A percentile compares a stretch with the other conserved stretches of the same genome.
These are phyloP conservation scores for Rhizopogon vulgaris DNA, from an alignment of 768 basidiomycete genomes.

Conservation along the genomic window DNA sequence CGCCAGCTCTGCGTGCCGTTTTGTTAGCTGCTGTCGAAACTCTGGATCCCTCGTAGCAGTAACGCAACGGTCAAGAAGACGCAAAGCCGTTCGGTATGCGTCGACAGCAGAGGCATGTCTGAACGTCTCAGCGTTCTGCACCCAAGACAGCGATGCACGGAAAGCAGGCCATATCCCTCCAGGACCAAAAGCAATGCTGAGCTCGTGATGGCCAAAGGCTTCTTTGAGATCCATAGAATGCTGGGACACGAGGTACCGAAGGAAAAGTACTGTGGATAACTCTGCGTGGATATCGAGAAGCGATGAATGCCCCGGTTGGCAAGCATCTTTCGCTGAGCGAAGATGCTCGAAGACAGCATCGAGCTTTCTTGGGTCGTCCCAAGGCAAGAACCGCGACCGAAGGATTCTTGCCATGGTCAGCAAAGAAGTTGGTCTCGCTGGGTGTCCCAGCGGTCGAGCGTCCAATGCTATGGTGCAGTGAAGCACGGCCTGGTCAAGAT, in stretches of 20 bases:
- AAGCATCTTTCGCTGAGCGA: constrained; percentile 17
- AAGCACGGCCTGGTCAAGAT: constrained; percentile 20
- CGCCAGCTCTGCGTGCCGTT: constrained; percentile 10
- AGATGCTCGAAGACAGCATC: constrained; percentile 21
- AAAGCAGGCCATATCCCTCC: constrained; percentile 14
- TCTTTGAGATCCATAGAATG: constrained; percentile 17
- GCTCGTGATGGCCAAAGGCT: constrained; percentile 13
- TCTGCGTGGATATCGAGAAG: constrained; percentile 21
- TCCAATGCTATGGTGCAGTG: constrained; percentile 11
- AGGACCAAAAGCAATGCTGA: constrained; percentile 11
- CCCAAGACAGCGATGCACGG: constrained; percentile 17
- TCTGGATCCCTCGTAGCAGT: constrained; percentile 10
- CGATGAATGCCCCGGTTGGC: constrained; percentile 13
- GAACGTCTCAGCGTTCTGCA: constrained; percentile 12
- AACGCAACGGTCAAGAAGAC: constrained; percentile 13
- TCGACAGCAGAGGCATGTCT: constrained; percentile 10
- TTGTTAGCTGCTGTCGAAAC: constrained; percentile 11
- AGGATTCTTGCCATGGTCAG: constrained; percentile 17
- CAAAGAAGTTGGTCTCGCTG: constrained; percentile 11
- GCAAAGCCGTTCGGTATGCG: constrained; percentile 15
- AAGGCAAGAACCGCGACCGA: constrained; percentile 16
- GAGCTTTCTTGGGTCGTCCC: constrained; percentile 16
- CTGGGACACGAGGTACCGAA: constrained; percentile 18
- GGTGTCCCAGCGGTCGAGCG: constrained; percentile 1
- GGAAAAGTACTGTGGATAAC: constrained; percentile 12